A percentile compares a stretch with the other conserved stretches of the same genome.
phyloP scores from a whole-genome alignment of 2,329 filamentous ascomycete genomes.

The Penicillium sp. region DNA sequence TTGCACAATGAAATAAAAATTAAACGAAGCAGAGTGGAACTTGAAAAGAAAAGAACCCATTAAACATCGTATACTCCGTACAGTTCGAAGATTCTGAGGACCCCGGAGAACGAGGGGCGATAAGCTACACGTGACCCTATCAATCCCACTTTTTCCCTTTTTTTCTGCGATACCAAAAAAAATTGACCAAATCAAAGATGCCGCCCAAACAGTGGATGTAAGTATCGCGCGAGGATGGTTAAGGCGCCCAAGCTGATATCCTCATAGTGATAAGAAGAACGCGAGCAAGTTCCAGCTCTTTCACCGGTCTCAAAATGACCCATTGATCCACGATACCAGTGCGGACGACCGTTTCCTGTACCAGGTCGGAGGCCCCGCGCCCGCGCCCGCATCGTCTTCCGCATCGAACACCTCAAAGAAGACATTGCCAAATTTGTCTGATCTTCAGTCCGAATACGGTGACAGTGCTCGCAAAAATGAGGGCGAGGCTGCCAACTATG shows the following conservation, averaged over 20 bases:
- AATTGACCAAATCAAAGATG: slow-evolving; percentile 55
- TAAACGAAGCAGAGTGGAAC: not conserved
- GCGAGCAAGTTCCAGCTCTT: slow-evolving; percentile 93
- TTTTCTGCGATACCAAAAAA: slow-evolving; percentile 14
- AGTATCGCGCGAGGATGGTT: slow-evolving; percentile 24
- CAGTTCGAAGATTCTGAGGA: slow-evolving; percentile 12
- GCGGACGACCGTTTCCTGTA: slow-evolving; percentile 90
- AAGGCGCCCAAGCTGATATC: slow-evolving; percentile 22
- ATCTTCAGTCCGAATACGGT: slow-evolving; percentile 73
- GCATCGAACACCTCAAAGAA: slow-evolving; percentile 39
- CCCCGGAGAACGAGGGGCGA: slow-evolving; percentile 26
- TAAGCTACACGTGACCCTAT: slow-evolving; percentile 32
- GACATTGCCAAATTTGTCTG: slow-evolving; percentile 61
- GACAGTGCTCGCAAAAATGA: slow-evolving; percentile 72
- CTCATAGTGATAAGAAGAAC: slow-evolving; percentile 74
- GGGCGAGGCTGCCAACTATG: slow-evolving; percentile 91
- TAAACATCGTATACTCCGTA: not conserved
- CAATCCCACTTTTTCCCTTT: slow-evolving; percentile 30
- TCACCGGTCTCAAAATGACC: slow-evolving; percentile 95
- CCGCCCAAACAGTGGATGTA: slow-evolving; percentile 73
- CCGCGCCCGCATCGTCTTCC: slow-evolving; percentile 25
- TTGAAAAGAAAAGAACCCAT: not conserved
- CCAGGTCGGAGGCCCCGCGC: slow-evolving; percentile 50
- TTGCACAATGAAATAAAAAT: slow-evolving; percentile 3
- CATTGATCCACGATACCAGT: slow-evolving; percentile 86